Evolutionary conservation across 2,329 filamentous ascomycete species (phyloP), one percentile per base, ranked within the genome.

Genomic region (Gaeumannomyces sp.): DNA sequence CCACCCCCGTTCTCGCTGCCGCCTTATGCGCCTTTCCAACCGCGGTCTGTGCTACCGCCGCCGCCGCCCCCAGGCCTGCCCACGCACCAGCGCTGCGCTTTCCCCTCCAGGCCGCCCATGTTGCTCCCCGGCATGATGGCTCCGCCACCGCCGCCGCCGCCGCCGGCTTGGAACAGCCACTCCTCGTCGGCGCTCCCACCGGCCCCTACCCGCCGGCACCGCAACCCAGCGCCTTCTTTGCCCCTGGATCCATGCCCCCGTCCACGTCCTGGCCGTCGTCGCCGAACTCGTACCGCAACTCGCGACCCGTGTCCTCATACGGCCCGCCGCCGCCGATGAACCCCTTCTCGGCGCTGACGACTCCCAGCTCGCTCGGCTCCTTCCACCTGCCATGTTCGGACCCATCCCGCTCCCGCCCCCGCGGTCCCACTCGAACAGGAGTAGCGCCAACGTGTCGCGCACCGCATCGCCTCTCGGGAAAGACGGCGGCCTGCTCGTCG

Each of bases 321-420:
- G 59, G 59, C 13, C 45, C 45, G 14, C 61, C 61, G 28, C 61
- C 61, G 29, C 61, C 61, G 19, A 22, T 33, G 16, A 58, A 57
- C 19, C 28, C 61, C n/a, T 63, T 57, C 53, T 53, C 45, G 38
- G 27, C 50, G 10, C 61, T 63, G 61, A 63, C 61, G 16, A 63
- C 61, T 11, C 61, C 61, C 8, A 63, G 50, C 29, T 63, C 61
- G 56, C 61, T 63, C 31, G 28, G 53, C 45, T 63, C 61, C 19
- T 57, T 63, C 13, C 61, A 57, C 29, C 19, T 63, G 16, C 61
- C 50, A 63, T 63, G 61, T 63, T 63, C 45, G 61, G 61, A 27
- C 50, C 61, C 19, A 27, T 63, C n/a, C 29, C 28, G 22, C 28
- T 28, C n/a, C 50, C 31, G 29, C 35, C 61, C 25, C 45, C 61